These are phyloP conservation scores for Curvularia sp. DNA, from an alignment of 2,329 filamentous ascomycete genomes.

Conservation along the genomic window DNA sequence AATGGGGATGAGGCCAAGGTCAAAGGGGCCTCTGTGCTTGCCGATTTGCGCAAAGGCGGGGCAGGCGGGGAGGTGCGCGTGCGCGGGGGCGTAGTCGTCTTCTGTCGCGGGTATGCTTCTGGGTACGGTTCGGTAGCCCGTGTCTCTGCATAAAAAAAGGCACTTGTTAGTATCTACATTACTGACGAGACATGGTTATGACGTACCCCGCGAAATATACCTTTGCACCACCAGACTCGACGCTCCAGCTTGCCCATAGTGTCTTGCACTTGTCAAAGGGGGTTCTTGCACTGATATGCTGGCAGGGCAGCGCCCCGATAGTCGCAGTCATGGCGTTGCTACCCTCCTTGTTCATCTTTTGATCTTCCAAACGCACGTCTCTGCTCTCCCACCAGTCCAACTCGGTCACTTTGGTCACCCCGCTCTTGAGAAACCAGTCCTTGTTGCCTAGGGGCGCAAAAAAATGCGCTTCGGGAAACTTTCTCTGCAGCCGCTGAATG, in stretches of 20 bases:
- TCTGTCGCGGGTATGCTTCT: conserved; percentile 62
- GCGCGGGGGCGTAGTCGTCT: conserved; percentile 76
- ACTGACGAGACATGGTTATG: not conserved
- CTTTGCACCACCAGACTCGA: conserved; percentile 75
- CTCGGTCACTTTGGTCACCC: conserved; percentile 81
- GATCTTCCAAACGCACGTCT: conserved; percentile 67
- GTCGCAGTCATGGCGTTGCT: conserved; percentile 67
- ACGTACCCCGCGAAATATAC: conserved; percentile 78
- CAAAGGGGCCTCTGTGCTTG: conserved; percentile 79
- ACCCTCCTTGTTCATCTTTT: not conserved
- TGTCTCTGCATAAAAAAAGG: conserved; percentile 67
- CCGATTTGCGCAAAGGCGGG: conserved; percentile 89
- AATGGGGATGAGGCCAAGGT: conserved; percentile 91
- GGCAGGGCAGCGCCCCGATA: conserved; percentile 81
- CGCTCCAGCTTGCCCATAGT: conserved; percentile 87
- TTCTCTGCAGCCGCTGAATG: conserved; percentile 71
- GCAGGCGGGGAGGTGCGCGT: conserved; percentile 70
- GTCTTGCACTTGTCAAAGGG: conserved; percentile 75
- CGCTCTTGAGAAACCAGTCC: conserved; percentile 76
- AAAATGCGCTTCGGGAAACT: conserved; percentile 82
- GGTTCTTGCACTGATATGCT: conserved; percentile 77
- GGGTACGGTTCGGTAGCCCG: conserved; percentile 84
- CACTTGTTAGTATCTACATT: conserved; percentile 35
- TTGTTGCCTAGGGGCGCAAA: conserved; percentile 86
- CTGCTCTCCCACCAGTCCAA: conserved; percentile 94